Percentiles rank a stretch among this genome's conserved stretches.
Conservation (phyloP, 352 stramenopile genomes). For the Phytopythium delawarense region DNA sequence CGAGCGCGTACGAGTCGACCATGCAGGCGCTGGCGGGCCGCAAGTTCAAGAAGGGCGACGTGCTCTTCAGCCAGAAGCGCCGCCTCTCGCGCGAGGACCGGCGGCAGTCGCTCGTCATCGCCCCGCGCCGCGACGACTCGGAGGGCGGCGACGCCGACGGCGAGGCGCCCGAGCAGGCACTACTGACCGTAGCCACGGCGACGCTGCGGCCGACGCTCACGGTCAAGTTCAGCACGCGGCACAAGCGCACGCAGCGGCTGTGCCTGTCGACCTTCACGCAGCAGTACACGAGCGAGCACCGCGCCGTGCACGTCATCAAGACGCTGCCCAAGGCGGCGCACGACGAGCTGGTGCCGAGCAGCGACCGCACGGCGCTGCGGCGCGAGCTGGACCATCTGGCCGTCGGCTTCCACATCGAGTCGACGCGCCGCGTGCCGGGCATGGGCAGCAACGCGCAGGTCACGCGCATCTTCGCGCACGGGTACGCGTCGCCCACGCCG, state of each 20-base stretch:
- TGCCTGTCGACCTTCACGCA: slow-evolving; percentile 45
- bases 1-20: slow-evolving; percentile 36
- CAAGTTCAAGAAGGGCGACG: slow-evolving; percentile 39
- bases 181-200: slow-evolving; percentile 25
- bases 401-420: slow-evolving; percentile 49
- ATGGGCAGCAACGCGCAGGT: slow-evolving; percentile 28
- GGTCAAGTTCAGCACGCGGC: slow-evolving; percentile 17
- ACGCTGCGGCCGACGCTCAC: slow-evolving; percentile 23
- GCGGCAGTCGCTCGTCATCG: slow-evolving; percentile 23
- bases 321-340: slow-evolving; percentile 47
- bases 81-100: slow-evolving; percentile 18
- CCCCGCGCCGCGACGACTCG: slow-evolving; percentile 10
- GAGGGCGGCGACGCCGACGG: slow-evolving; percentile 10
- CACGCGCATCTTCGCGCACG: slow-evolving; percentile 51
- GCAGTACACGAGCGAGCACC: slow-evolving; percentile 36
- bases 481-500: slow-evolving; percentile 43
- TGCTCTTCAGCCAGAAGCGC: slow-evolving; percentile 32
- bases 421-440: slow-evolving; percentile 15
- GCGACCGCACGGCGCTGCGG: slow-evolving; percentile 39
- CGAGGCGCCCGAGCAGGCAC: slow-evolving; percentile 18
- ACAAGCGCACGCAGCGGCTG: slow-evolving; percentile 40
- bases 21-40: slow-evolving; percentile 39
- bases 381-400: slow-evolving; percentile 48
- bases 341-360: slow-evolving; percentile 33
- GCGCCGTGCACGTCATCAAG: slow-evolving; percentile 60